A percentile compares a stretch with the other conserved stretches of the same genome.
These are phyloP conservation scores for Serpula lacrymans DNA, from an alignment of 768 basidiomycete species.

Conservation along the genomic window DNA sequence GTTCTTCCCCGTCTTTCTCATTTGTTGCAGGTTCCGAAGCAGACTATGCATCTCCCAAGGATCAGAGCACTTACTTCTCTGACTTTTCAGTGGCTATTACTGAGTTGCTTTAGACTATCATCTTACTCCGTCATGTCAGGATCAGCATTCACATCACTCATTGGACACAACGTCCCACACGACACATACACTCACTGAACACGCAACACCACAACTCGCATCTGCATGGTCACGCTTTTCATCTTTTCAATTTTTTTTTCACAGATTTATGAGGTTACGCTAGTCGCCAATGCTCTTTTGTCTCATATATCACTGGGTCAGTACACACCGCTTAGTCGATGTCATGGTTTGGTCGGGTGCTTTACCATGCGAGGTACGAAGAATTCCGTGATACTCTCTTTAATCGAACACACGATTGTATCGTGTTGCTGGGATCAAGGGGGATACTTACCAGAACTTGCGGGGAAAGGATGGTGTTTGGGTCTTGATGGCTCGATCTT, in stretches of 20 bases:
- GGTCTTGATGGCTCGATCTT: too few relatives aligned
- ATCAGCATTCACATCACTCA: not conserved
- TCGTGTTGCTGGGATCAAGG: slow-evolving; percentile 2
- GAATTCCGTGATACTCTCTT: not conserved
- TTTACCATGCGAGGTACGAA: slow-evolving; percentile 1
- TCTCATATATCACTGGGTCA: not conserved
- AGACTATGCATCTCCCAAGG: slow-evolving; percentile 56
- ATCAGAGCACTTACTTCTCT: slow-evolving; percentile 63
- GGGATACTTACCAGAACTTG: too few relatives aligned
- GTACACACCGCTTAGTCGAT: not conserved
- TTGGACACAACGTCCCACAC: not conserved
- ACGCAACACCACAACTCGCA: not conserved
- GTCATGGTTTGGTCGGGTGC: not conserved
- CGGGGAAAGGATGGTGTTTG: too few relatives aligned
- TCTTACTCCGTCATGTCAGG: not conserved
- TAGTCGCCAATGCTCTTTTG: not conserved
- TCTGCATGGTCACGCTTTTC: too few relatives aligned
- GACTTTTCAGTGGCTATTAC: slow-evolving; percentile 67
- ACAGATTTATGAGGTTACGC: too few relatives aligned
- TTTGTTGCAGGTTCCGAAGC: slow-evolving; percentile 37
- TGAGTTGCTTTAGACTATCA: slow-evolving; percentile 34
- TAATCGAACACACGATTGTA: slow-evolving; percentile 2
- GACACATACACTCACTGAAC: not conserved
- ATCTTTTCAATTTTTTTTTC: not conserved
- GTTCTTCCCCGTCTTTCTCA: too few relatives aligned